Conservation (phyloP, 1,139 yeast species). For the Blastobotrys arbuscula region DNA sequence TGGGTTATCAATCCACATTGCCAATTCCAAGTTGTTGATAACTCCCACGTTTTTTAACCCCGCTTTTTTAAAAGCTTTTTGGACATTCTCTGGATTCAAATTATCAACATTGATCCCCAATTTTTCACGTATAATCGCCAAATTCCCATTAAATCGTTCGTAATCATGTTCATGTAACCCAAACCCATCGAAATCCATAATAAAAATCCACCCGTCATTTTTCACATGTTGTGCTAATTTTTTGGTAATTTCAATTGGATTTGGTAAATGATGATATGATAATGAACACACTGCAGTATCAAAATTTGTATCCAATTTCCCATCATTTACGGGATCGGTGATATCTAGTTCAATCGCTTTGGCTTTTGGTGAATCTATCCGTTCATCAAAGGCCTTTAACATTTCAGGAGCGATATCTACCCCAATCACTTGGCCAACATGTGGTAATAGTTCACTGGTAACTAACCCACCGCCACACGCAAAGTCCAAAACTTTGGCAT, state of each 20-base stretch:
- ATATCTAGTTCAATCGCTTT: constrained; percentile 3
- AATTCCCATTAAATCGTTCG: not conserved
- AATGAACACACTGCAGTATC: constrained; percentile 28
- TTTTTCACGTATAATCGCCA: not conserved
- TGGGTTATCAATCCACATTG: constrained; percentile 4
- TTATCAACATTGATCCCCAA: constrained; percentile 4
- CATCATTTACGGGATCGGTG: not conserved
- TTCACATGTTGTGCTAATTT: constrained; percentile 19
- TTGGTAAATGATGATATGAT: constrained; percentile 29
- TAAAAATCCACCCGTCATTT: constrained; percentile 25
- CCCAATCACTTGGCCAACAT: constrained; percentile 25
- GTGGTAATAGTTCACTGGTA: constrained; percentile 24
- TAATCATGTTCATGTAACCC: constrained; percentile 1
- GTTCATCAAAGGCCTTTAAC: constrained; percentile 11
- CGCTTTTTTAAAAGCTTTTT: not conserved
- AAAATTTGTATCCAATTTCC: constrained; percentile 15
- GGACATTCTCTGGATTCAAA: not conserved
- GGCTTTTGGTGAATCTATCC: not conserved
- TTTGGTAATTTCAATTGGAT: constrained; percentile 21
- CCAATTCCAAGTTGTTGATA: not conserved
- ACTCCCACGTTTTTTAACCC: constrained; percentile 3
- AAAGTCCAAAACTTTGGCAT: constrained; percentile 26
- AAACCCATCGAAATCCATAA: constrained; percentile 23
- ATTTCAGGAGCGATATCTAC: constrained; percentile 28
- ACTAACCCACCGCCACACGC: constrained; percentile 31